Conservation (phyloP, 495 filamentous ascomycete genomes). For the Talaromyces ruber region DNA sequence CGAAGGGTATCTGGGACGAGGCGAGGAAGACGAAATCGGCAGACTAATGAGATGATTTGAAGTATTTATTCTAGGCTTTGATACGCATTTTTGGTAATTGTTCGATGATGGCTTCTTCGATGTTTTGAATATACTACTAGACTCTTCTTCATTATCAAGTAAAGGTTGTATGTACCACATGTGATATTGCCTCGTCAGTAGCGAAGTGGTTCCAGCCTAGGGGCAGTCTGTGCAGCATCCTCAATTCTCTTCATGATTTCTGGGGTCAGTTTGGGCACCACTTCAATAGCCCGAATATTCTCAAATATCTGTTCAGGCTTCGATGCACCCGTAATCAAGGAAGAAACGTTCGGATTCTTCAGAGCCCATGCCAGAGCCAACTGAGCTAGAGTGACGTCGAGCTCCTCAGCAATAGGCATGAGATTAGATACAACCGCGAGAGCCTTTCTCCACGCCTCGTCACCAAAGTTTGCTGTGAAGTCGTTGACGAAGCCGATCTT, state of each 20-base stretch:
- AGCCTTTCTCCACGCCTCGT: slow-evolving; percentile 8
- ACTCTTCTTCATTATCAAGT: no score
- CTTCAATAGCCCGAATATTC: slow-evolving; percentile 53
- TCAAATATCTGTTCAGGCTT: slow-evolving; percentile 64
- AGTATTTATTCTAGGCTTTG: background rate
- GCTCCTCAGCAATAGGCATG: slow-evolving; percentile 56
- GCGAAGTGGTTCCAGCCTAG: background rate
- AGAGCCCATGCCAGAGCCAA: slow-evolving; percentile 74
- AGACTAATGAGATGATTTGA: background rate
- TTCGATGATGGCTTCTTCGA: background rate
- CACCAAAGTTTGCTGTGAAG: slow-evolving; percentile 8
- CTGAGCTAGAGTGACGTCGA: slow-evolving; percentile 56
- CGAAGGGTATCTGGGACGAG: background rate
- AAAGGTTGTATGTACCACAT: background rate
- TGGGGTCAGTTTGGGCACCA: slow-evolving; percentile 53
- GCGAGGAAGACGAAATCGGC: background rate
- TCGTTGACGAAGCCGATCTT: slow-evolving; percentile 6
- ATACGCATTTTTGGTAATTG: background rate
- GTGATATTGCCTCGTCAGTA: background rate
- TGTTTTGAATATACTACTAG: no score
- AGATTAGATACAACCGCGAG: slow-evolving; percentile 23
- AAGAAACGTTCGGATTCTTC: slow-evolving; percentile 65
- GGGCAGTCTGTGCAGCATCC: background rate
- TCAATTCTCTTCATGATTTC: slow-evolving; percentile 67
- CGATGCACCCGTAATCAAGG: slow-evolving; percentile 71